phyloP scores from a whole-genome alignment of 1,284 basidiomycete species.

The Ceratobasidium sp. region DNA sequence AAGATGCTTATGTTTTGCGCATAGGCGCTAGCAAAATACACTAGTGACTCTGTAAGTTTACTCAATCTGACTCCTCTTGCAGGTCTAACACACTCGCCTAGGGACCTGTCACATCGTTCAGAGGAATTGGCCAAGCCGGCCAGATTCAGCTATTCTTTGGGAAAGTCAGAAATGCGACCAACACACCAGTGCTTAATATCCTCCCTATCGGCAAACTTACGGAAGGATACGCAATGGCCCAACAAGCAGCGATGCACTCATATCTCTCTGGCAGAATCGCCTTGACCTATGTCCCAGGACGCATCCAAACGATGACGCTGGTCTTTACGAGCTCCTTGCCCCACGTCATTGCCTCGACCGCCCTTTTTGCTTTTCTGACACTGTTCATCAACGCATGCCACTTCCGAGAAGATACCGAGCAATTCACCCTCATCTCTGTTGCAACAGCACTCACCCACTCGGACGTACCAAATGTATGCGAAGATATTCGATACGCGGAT shows the following conservation, averaged over 20 bases:
- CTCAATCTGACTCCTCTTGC: not conserved
- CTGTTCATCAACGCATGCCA: conserved; percentile 35
- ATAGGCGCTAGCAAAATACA: conserved; percentile 5
- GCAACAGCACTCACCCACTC: conserved; percentile 27
- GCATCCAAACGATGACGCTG: conserved; percentile 18
- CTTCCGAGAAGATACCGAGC: conserved; percentile 27
- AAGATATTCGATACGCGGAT: conserved; percentile 26
- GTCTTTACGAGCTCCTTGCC: conserved; percentile 40
- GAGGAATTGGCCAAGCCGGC: conserved; percentile 4
- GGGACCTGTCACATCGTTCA: not conserved
- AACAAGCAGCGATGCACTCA: conserved; percentile 38
- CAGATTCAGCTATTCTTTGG: conserved; percentile 36
- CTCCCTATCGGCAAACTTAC: conserved; percentile 24
- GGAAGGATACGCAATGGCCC: conserved; percentile 19
- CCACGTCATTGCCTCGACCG: conserved; percentile 30
- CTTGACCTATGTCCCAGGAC: conserved; percentile 30
- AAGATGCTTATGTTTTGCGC: not conserved
- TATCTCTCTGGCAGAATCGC: conserved; percentile 30
- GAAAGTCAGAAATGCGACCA: conserved; percentile 7
- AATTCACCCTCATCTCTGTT: conserved; percentile 39
- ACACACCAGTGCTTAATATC: conserved; percentile 1
- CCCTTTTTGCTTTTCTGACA: conserved; percentile 25
- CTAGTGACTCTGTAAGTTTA: not conserved
- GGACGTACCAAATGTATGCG: conserved; percentile 26
- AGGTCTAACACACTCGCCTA: not conserved